Evolutionary conservation across 306 rosid species (phyloP).

Genomic region (Malus sieversii): DNA sequence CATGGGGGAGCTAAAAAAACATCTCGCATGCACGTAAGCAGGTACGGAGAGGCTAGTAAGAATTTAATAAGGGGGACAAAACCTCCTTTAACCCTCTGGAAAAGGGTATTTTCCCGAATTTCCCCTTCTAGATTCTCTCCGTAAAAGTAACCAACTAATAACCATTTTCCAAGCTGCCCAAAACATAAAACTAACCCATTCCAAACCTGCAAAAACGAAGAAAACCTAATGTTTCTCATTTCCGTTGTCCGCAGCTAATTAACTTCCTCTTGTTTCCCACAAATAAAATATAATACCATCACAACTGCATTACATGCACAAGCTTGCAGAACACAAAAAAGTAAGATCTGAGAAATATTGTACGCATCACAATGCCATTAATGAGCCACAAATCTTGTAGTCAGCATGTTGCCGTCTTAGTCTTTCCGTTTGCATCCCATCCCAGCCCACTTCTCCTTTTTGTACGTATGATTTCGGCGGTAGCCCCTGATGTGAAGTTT

Average conservation of each 20-base stretch:
- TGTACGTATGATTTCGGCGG: constrained; percentile 23
- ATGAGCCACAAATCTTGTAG: background rate
- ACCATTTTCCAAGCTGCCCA: background rate
- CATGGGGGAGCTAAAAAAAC: too few relatives aligned
- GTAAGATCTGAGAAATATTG: background rate
- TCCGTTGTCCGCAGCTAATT: background rate
- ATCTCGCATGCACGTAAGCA: too few relatives aligned
- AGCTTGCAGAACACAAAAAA: background rate
- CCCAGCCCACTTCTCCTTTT: constrained; percentile 51
- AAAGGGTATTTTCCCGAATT: too few relatives aligned
- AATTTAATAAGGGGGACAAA: too few relatives aligned
- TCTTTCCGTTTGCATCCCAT: constrained; percentile 71
- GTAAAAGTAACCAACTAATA: too few relatives aligned
- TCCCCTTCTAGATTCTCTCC: too few relatives aligned
- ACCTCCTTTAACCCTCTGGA: too few relatives aligned
- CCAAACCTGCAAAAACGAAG: background rate
- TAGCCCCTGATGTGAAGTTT: constrained; percentile 21
- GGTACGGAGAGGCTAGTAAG: too few relatives aligned
- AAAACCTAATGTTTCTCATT: background rate
- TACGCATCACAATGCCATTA: background rate
- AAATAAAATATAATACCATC: background rate
- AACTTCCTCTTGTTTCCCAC: background rate
- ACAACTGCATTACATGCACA: background rate
- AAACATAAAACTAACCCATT: background rate
- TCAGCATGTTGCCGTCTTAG: constrained; percentile 54